A percentile compares a stretch with the other conserved stretches of the same genome.
Conservation (phyloP, 805 yeast species). For the Hemisphaericaspora nanyangensis region DNA sequence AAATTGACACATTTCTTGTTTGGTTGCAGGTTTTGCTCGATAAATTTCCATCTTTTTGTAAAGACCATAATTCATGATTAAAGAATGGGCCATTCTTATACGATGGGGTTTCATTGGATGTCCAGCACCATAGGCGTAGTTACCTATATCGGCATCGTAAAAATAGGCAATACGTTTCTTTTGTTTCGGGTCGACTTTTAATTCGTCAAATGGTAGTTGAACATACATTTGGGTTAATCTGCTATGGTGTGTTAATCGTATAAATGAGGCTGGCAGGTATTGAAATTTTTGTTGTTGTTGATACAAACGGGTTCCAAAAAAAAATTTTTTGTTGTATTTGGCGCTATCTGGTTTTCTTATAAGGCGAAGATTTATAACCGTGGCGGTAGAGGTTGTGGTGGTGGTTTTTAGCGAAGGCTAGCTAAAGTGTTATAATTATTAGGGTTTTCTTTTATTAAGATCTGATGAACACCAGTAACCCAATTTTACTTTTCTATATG, state of each 20-base stretch:
- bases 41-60: slow-evolving; percentile 97
- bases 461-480: too few relatives aligned
- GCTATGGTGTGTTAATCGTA: not conserved
- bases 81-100: slow-evolving; percentile 96
- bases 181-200: slow-evolving; percentile 37
- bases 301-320: too few relatives aligned
- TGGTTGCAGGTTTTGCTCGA: slow-evolving; percentile 95
- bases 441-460: too few relatives aligned
- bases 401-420: too few relatives aligned
- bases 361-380: too few relatives aligned
- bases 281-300: not conserved
- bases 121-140: slow-evolving; percentile 96
- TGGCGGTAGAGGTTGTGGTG: too few relatives aligned
- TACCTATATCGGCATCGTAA: slow-evolving; percentile 81
- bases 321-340: too few relatives aligned
- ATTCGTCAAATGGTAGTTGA: slow-evolving; percentile 44
- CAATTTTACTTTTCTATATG: too few relatives aligned
- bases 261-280: not conserved
- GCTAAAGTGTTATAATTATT: too few relatives aligned
- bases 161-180: slow-evolving; percentile 43
- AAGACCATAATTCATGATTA: slow-evolving; percentile 94
- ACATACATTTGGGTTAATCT: slow-evolving; percentile 24
- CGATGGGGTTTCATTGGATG: slow-evolving; percentile 99
- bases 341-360: too few relatives aligned
- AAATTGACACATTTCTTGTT: slow-evolving; percentile 97